Evolutionary conservation across 2,329 filamentous ascomycete species (phyloP), one percentile per base, ranked within the genome.

Genomic region (Ophiocordyceps robertsii): DNA sequence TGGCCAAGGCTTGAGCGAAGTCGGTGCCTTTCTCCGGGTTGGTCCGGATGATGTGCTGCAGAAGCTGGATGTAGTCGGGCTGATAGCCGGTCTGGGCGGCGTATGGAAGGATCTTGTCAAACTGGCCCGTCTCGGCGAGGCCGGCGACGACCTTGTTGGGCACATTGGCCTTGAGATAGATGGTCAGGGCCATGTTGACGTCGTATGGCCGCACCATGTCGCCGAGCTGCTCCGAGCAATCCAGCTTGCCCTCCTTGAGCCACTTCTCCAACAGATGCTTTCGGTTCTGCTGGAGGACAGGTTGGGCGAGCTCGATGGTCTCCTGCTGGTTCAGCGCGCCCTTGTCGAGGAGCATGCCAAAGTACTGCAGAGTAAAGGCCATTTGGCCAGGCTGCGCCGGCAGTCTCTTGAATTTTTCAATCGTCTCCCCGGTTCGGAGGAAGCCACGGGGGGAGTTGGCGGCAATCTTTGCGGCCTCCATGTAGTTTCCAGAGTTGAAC

Each of bases 191-290:
- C 58, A 96, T 74, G 59, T 82, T 82, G 55, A 94, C 72, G 58
- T 98, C 92, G 54, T 95, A 87, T 17, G 84, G 75, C 39, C 92
- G 84, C 40, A 96, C 84, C 54, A 95, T 78, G 61, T 98, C 93
- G 68, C 92, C 92, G 40, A 98, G 77, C 63, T 95, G 86, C 67
- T 98, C 92, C 0, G 92, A 96, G 66, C 84, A 89, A 61, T 93
- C 86, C 37, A 98, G 75, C 71, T 98, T 98, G 64, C 87, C 84
- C 66, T 96, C 92, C 57, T 83, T 83, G 62, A 96, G 76, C 93
- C 93, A 98, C 66, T 98, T 98, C 67, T 96, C 92, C 27, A 98
- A 75, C 24, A 98, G 70, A 58, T 96, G 87, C 68, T 95, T 96
- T 50, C 92, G 80, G 62, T 89, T 92, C 64, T 98, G 92, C 44